Evolutionary conservation across 176 grass and related monocot genomes (phyloP), one percentile per base, ranked within the genome.

Genomic region (Chrysopogon serrulatus): DNA sequence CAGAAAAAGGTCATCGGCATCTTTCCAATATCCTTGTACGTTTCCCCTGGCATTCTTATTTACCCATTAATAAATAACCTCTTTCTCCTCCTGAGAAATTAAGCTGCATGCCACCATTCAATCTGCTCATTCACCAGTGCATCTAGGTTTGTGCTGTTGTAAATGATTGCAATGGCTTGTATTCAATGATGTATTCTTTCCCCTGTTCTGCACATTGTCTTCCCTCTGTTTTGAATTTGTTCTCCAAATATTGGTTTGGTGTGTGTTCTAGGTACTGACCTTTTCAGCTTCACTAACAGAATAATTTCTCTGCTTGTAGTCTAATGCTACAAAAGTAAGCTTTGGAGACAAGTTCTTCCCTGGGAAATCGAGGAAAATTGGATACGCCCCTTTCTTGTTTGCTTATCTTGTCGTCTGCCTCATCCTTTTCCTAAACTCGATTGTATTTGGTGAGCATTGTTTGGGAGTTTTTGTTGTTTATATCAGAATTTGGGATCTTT

Each of bases 11-110:
- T 81, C 91, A 95, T 87, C 83, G 87, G 65, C 93, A 99, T 92
- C 86, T 90, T 73, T 85, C 96, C 71, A 78, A 91, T 79, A 66
- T 96, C 78, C 96, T 99, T 94, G 93, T 99, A 98, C 23, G 93
- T 85, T 64, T 87, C 27, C 28, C 63, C 26, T 86, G 47, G 48
- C 62, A 73, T 85, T 86, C 59, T 85, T 76, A 61, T 68, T 69
- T 74, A 34, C 56, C 21, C 83, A 54, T 66, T 85, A 73, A 34
- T 41, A 81, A 6, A 44, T 82, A 78, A 23, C 44, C 11, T 48
- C 51, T 85, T 86, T 68, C 21, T 53, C 61, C 24, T 33, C 10
- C 44, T 17, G 24, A 82, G 65, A 77, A 71, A 36, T 43, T 45
- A 78, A 12, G n/a, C 40, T 75, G 43, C 21, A 81, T 81, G 49